phyloP scores from a whole-genome alignment of 768 basidiomycete species.

The Boletus pseudo-olivaceus region DNA sequence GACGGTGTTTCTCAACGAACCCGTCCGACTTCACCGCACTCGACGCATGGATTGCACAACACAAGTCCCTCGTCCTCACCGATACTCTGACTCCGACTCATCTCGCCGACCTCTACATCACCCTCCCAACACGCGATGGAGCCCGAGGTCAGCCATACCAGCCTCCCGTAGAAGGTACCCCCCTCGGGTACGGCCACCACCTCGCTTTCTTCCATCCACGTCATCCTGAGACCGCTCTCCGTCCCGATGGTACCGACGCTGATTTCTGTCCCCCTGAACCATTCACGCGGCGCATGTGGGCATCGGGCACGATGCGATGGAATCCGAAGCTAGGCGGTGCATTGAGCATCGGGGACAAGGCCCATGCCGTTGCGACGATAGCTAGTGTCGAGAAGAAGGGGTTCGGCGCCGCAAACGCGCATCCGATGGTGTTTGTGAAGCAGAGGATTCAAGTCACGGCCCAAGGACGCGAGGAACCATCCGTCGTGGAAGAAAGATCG shows the following conservation, averaged over 20 bases:
- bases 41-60: slow-evolving; percentile 52
- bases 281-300: slow-evolving; percentile 82
- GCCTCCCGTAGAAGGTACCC: slow-evolving; percentile 38
- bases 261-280: slow-evolving; percentile 71
- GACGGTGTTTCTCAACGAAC: slow-evolving; percentile 15
- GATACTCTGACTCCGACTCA: slow-evolving; percentile 56
- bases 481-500: slow-evolving; percentile 58
- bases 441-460: slow-evolving; percentile 54
- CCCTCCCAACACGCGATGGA: slow-evolving; percentile 71
- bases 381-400: slow-evolving; percentile 59
- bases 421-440: slow-evolving; percentile 74
- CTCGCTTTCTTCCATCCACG: slow-evolving; percentile 73
- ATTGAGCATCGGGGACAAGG: slow-evolving; percentile 52
- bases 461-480: slow-evolving; percentile 42
- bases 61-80: slow-evolving; percentile 42
- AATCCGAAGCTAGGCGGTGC: slow-evolving; percentile 35
- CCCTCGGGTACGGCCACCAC: slow-evolving; percentile 62
- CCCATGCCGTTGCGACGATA: slow-evolving; percentile 47
- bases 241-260: slow-evolving; percentile 68
- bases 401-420: slow-evolving; percentile 44
- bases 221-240: slow-evolving; percentile 51
- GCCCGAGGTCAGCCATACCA: slow-evolving; percentile 38
- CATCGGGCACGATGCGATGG: slow-evolving; percentile 67
- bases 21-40: slow-evolving; percentile 26
- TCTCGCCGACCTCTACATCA: slow-evolving; percentile 61